Conservation (phyloP, 176 grass and related monocot species). For the Elaeis guineensis region DNA sequence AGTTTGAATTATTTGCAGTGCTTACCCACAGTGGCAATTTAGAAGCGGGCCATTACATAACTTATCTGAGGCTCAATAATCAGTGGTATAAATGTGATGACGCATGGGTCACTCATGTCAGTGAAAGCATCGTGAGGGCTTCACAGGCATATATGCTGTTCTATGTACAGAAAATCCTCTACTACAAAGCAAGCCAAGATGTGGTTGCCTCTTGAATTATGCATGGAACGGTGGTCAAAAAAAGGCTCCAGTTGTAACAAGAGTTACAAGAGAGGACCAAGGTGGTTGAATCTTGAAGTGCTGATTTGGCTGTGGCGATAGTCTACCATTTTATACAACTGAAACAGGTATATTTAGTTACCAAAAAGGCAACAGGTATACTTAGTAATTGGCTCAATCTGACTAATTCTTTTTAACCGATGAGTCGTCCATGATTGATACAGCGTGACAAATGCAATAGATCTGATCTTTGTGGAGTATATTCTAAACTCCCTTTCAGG, state of each 20-base stretch:
- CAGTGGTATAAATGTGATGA: conserved; percentile 97
- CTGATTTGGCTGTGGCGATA: neutral
- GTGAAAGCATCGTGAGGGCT: conserved; percentile 67
- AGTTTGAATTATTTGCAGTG: conserved; percentile 91
- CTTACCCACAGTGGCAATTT: conserved; percentile 78
- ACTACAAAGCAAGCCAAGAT: conserved; percentile 75
- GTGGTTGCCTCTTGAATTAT: conserved; percentile 16
- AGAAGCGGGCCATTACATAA: conserved; percentile 88
- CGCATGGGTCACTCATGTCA: conserved; percentile 83
- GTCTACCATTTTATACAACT: neutral
- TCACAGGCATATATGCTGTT: conserved; percentile 97
- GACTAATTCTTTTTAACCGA: neutral
- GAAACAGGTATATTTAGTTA: neutral
- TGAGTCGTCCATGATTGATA: neutral
- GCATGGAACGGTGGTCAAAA: conserved; percentile 8
- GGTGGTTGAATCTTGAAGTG: neutral
- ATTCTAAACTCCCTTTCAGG: no score
- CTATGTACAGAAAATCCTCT: conserved; percentile 91
- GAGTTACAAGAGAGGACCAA: neutral
- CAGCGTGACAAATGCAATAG: neutral
- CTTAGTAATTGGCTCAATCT: neutral
- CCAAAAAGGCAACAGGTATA: neutral
- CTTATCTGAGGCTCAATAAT: conserved; percentile 75
- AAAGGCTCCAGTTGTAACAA: neutral
- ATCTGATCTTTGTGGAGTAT: neutral